These are phyloP conservation scores for Cutaneotrichosporon sp. DNA, from an alignment of 1,284 basidiomycete genomes.

Conservation along the genomic window DNA sequence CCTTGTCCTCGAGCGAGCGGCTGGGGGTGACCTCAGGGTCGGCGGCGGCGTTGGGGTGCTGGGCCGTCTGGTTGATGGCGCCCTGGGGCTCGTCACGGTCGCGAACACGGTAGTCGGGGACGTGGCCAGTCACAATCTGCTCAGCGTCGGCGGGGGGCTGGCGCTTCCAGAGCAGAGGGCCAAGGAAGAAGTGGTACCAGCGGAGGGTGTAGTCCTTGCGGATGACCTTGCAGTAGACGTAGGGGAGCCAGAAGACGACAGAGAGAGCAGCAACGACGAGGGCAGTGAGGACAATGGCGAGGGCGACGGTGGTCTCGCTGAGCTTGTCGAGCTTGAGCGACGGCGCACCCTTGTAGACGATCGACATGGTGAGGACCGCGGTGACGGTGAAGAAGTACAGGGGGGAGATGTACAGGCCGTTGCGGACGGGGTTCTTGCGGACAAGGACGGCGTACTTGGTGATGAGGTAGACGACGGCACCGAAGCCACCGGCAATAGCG, in stretches of 20 bases:
- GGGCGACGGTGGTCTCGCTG: slow-evolving; percentile 39
- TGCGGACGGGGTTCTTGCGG: slow-evolving; percentile 41
- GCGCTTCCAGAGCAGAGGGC: slow-evolving; percentile 51
- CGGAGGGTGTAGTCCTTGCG: slow-evolving; percentile 51
- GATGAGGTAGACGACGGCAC: slow-evolving; percentile 47
- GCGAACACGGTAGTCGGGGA: slow-evolving; percentile 49
- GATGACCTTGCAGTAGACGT: slow-evolving; percentile 50
- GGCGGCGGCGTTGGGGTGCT: slow-evolving; percentile 6
- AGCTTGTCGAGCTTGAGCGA: slow-evolving; percentile 48
- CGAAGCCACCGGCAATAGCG: slow-evolving; percentile 48
- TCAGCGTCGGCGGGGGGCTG: slow-evolving; percentile 11
- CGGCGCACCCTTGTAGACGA: slow-evolving; percentile 47
- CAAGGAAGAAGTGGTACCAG: slow-evolving; percentile 52
- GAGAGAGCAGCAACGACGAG: slow-evolving; percentile 47
- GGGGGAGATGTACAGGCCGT: slow-evolving; percentile 43
- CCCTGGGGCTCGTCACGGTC: slow-evolving; percentile 19
- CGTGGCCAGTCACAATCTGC: slow-evolving; percentile 14
- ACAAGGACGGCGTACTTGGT: slow-evolving; percentile 48
- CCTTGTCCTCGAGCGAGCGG: slow-evolving; percentile 1
- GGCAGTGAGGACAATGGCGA: slow-evolving; percentile 49
- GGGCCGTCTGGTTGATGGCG: slow-evolving; percentile 1
- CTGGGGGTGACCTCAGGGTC: background rate
- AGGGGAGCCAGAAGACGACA: slow-evolving; percentile 52
- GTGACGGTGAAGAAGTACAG: slow-evolving; percentile 49
- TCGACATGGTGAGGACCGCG: slow-evolving; percentile 43